Percentiles rank a stretch among this genome's conserved stretches.
Conservation (phyloP, 257 asterid genomes). For the Paraleonurus japonicus region DNA sequence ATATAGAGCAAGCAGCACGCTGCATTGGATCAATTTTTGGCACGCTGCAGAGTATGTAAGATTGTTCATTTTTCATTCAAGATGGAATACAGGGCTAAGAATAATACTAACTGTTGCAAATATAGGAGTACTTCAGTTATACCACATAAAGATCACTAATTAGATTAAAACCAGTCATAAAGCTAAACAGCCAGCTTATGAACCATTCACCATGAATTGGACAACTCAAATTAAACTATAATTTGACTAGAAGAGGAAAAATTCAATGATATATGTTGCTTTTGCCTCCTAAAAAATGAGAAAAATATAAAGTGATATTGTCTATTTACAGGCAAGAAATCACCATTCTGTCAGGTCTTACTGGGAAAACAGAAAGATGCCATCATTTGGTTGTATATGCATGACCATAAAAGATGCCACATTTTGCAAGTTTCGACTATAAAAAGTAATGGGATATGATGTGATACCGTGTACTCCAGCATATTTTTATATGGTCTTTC, state of each 20-base stretch:
- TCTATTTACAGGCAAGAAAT: constrained; percentile 18
- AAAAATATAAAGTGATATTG: background rate
- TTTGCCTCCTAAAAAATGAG: background rate
- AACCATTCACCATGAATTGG: background rate
- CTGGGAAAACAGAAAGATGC: background rate
- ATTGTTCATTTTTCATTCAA: background rate
- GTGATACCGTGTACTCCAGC: constrained; percentile 95
- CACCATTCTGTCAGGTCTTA: constrained; percentile 14
- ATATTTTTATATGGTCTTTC: constrained; percentile 97
- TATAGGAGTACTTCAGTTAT: constrained; percentile 18
- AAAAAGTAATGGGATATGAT: constrained; percentile 27
- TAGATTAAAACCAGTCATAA: background rate
- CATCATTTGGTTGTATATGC: constrained; percentile 13
- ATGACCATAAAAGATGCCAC: constrained; percentile 21
- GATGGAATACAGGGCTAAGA: constrained; percentile 10
- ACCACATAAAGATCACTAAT: background rate
- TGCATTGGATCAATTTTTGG: constrained; percentile 18
- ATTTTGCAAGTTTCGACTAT: constrained; percentile 18
- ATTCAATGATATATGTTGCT: background rate
- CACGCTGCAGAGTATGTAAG: background rate
- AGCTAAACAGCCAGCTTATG: background rate
- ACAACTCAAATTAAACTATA: background rate
- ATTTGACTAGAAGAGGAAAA: background rate
- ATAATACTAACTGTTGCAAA: constrained; percentile 6
- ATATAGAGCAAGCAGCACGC: constrained; percentile 7